These are phyloP conservation scores for Brassica napus DNA, from an alignment of 345 rosid genomes.

Conservation along the genomic window Da-Ae NC_063445.1:56528501-56529000, in stretches of 20 bases:
- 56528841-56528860: constrained; percentile 92
- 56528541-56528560: background rate
- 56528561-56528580: background rate
- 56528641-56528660: constrained; percentile 83
- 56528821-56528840: constrained; percentile 71
- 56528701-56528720: constrained; percentile 12
- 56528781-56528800: constrained; percentile 82
- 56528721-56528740: background rate
- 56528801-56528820: constrained; percentile 81
- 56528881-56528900: constrained; percentile 5
- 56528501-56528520: background rate
- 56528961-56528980: constrained; percentile 90
- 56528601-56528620: constrained; percentile 64
- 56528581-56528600: constrained; percentile 9
- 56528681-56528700: constrained; percentile 77
- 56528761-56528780: constrained; percentile 95
- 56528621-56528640: constrained; percentile 81
- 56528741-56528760: constrained; percentile 22
- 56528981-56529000: constrained; percentile 93
- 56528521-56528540: constrained; percentile 1
- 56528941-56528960: constrained; percentile 81
- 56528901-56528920: constrained; percentile 25
- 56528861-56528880: constrained; percentile 46
- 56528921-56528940: constrained; percentile 44
- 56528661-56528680: constrained; percentile 64